Evolutionary conservation across 1,139 yeast genomes (phyloP).

Genomic region (Saccharomycopsis hybrid): DNA sequence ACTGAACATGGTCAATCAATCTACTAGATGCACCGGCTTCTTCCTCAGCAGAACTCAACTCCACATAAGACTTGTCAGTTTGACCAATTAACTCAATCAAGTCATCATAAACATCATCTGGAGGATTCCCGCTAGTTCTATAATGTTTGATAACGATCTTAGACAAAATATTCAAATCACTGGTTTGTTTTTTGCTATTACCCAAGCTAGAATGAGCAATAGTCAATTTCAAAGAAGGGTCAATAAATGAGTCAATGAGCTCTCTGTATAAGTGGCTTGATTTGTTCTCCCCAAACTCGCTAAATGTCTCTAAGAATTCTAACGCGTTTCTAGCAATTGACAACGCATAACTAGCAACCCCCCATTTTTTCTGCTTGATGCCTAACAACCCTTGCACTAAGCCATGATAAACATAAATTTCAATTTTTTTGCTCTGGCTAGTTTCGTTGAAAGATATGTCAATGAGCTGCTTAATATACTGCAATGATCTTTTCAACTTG

Average conservation of each 20-base stretch:
- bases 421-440: conserved; percentile 38
- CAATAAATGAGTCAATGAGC: conserved; percentile 52
- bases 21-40: conserved; percentile 25
- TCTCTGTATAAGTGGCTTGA: conserved; percentile 44
- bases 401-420: conserved; percentile 53
- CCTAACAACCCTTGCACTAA: conserved; percentile 55
- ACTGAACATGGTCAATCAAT: conserved; percentile 39
- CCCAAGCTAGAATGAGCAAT: conserved; percentile 36
- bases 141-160: conserved; percentile 29
- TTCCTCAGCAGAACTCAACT: conserved; percentile 3
- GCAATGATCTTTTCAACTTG: conserved; percentile 60
- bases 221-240: conserved; percentile 61
- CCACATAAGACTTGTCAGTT: conserved; percentile 34
- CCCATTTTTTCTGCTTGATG: conserved; percentile 56
- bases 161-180: conserved; percentile 43
- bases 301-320: conserved; percentile 37
- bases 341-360: conserved; percentile 43
- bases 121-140: background rate
- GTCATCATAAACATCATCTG: conserved; percentile 31
- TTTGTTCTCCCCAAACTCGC: conserved; percentile 29
- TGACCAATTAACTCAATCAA: conserved; percentile 33
- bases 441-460: conserved; percentile 34
- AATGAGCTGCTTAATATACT: conserved; percentile 40
- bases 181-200: conserved; percentile 20
- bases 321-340: conserved; percentile 59